Evolutionary conservation across 108 stramenopile species (phyloP).

Genomic region (Phaeodactylum tricornutum): DNA sequence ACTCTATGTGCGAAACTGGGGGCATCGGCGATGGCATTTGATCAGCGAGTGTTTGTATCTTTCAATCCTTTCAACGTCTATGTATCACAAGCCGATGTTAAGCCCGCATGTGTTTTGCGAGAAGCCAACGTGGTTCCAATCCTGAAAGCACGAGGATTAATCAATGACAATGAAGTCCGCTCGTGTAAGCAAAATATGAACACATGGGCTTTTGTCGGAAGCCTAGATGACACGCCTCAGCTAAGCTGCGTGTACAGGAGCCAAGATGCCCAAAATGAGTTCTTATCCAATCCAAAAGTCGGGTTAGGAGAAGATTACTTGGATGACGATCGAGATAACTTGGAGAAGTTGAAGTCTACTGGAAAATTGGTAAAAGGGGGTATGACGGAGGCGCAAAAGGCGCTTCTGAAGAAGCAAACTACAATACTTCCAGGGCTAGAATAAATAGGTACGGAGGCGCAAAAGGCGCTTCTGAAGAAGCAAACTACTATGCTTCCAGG

Average conservation of each 20-base stretch:
- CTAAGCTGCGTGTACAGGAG: conserved; percentile 91
- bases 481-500: too few species aligned
- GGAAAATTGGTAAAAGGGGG: conserved; percentile 59
- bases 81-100: conserved; percentile 91
- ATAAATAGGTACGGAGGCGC: conserved; percentile 57
- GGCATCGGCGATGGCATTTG: conserved; percentile 88
- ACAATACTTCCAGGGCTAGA: too few species aligned
- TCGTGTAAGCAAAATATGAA: conserved; percentile 87
- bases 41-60: conserved; percentile 90
- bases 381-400: conserved; percentile 51
- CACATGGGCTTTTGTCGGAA: conserved; percentile 94
- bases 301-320: conserved; percentile 90
- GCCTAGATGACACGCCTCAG: conserved; percentile 85
- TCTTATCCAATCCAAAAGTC: conserved; percentile 85
- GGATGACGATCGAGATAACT: conserved; percentile 68
- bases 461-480: too few species aligned
- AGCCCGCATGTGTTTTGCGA: conserved; percentile 91
- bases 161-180: conserved; percentile 82
- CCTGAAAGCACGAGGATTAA: conserved; percentile 58
- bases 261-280: conserved; percentile 94
- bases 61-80: conserved; percentile 96
- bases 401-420: too few species aligned
- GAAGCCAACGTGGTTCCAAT: conserved; percentile 79
- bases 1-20: conserved; percentile 83
- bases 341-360: too few species aligned